These are phyloP conservation scores for Penicillium egyptiacum DNA, from an alignment of 495 filamentous ascomycete species.

Conservation along the genomic window DNA sequence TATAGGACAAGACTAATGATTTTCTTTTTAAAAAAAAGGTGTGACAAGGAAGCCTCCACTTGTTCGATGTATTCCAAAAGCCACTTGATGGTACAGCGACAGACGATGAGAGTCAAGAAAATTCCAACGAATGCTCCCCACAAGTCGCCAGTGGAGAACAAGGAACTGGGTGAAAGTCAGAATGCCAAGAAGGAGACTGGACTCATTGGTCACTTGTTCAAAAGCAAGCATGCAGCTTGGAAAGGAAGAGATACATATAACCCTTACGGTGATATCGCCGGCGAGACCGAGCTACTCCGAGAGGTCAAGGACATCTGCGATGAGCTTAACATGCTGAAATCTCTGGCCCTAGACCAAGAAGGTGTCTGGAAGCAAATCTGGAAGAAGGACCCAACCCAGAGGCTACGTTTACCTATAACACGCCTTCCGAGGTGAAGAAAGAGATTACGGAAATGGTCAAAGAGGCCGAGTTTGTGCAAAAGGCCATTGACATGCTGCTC, in stretches of 20 bases:
- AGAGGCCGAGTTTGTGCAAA: conserved; percentile 21
- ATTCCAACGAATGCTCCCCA: background rate
- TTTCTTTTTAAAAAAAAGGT: background rate
- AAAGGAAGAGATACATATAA: background rate
- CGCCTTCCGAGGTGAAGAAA: conserved; percentile 24
- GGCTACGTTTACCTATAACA: conserved; percentile 9
- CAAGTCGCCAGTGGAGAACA: background rate
- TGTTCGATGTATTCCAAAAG: conserved; percentile 22
- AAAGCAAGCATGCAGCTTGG: background rate
- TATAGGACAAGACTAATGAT: background rate
- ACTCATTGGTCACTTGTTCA: background rate
- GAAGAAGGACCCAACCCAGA: conserved; percentile 1
- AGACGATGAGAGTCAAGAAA: background rate
- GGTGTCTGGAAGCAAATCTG: conserved; percentile 15
- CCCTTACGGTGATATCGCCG: conserved; percentile 14
- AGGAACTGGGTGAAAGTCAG: background rate
- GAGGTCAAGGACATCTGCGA: conserved; percentile 32
- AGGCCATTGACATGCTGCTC: conserved; percentile 30
- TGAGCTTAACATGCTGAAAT: conserved; percentile 34
- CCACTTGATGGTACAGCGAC: conserved; percentile 9
- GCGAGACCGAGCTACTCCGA: conserved; percentile 26
- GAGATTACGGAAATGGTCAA: conserved; percentile 26
- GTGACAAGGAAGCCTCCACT: conserved; percentile 7
- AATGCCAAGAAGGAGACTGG: background rate
- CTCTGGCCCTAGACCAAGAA: conserved; percentile 30